These are phyloP conservation scores for Neostapfia colusana DNA, from an alignment of 176 grass and related monocot species.

Conservation along the genomic window DNA sequence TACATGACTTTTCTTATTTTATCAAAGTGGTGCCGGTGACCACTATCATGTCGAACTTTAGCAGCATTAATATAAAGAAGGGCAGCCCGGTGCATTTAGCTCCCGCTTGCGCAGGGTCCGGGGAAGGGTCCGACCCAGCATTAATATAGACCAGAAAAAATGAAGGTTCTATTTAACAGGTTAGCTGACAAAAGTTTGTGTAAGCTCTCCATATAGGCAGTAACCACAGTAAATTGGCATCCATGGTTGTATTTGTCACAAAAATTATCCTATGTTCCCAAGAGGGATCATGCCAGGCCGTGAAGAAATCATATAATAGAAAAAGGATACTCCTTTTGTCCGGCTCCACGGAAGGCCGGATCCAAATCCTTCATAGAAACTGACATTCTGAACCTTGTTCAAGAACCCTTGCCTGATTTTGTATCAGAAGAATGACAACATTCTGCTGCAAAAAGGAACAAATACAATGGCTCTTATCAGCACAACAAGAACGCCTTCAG, in stretches of 20 bases:
- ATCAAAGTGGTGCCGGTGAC: not conserved
- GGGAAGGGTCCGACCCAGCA: too few relatives aligned
- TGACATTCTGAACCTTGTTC: slow-evolving; percentile 49
- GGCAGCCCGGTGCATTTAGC: too few relatives aligned
- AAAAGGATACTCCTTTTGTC: slow-evolving; percentile 92
- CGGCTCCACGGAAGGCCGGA: slow-evolving; percentile 66
- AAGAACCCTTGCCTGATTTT: slow-evolving; percentile 48
- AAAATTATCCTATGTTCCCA: not conserved
- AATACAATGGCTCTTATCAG: not conserved
- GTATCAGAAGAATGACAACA: slow-evolving; percentile 43
- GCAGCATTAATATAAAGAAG: not conserved
- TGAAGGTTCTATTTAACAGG: not conserved
- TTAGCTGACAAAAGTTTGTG: not conserved
- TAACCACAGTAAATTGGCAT: not conserved
- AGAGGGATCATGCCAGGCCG: slow-evolving; percentile 6
- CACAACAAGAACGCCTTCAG: not conserved
- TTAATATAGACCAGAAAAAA: not conserved
- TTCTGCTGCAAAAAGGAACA: slow-evolving; percentile 38
- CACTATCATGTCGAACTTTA: not conserved
- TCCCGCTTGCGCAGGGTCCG: too few relatives aligned
- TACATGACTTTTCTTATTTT: not conserved
- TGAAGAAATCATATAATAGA: not conserved
- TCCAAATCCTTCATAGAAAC: slow-evolving; percentile 90
- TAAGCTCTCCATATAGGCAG: not conserved
- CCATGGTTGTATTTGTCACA: not conserved